A percentile compares a stretch with the other conserved stretches of the same genome.
Evolutionary conservation across 2,329 filamentous ascomycete genomes (phyloP).

Genomic region (Passalora sequoiae): DNA sequence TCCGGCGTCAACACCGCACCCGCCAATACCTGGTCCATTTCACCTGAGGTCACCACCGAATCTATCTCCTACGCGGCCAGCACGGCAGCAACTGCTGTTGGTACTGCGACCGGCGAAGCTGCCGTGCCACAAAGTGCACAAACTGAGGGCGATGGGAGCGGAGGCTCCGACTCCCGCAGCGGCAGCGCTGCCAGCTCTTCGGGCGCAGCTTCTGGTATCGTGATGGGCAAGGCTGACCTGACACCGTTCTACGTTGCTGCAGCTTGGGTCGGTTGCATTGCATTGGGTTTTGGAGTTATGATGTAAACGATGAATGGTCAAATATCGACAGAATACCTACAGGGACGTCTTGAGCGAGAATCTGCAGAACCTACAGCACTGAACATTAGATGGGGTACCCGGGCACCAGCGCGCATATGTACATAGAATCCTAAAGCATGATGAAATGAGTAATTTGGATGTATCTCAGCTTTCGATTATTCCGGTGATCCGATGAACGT

Average conservation of each 20-base stretch:
- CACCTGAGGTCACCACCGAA: conserved; percentile 17
- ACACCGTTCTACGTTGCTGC: conserved; percentile 11
- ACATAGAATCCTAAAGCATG: too few relatives aligned
- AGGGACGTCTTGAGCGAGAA: too few relatives aligned
- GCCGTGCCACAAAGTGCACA: conserved; percentile 27
- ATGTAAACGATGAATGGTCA: conserved; percentile 12
- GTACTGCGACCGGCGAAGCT: conserved; percentile 29
- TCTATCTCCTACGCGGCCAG: conserved; percentile 21
- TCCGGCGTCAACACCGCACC: conserved; percentile 18
- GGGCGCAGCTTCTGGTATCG: conserved; percentile 8
- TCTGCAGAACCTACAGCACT: too few relatives aligned
- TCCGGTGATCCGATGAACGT: too few relatives aligned
- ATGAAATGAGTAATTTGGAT: too few relatives aligned
- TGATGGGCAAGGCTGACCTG: conserved; percentile 13
- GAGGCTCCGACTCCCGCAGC: conserved; percentile 2
- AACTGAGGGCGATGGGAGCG: neutral
- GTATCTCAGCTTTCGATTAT: too few relatives aligned
- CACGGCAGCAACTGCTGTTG: conserved; percentile 24
- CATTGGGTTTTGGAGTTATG: conserved; percentile 16
- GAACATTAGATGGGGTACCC: too few relatives aligned
- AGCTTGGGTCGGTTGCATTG: conserved; percentile 12
- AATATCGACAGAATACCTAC: conserved; percentile 11
- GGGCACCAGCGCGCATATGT: too few relatives aligned
- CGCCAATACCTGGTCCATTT: conserved; percentile 21
- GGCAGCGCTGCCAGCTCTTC: neutral